These are phyloP conservation scores for Lathyrus aphaca DNA, from an alignment of 306 rosid species.

Conservation along the genomic window DNA sequence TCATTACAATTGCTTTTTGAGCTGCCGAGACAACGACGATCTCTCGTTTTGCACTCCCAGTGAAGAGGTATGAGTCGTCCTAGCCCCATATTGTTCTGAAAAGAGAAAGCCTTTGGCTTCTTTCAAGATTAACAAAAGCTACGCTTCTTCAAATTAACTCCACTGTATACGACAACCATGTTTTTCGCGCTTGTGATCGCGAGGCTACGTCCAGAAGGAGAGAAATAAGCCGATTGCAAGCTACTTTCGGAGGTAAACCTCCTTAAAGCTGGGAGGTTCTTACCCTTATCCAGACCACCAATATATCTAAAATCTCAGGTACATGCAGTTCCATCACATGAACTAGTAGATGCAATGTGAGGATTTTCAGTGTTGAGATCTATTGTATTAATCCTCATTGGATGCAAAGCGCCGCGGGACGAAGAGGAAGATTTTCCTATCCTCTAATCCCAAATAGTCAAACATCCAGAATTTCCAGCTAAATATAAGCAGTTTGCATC, in stretches of 20 bases:
- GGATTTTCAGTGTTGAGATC: slow-evolving; percentile 61
- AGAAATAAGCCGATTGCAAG: too few relatives aligned
- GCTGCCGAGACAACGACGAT: too few relatives aligned
- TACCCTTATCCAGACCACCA: background rate
- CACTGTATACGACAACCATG: slow-evolving; percentile 63
- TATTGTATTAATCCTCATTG: slow-evolving; percentile 63
- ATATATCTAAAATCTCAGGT: slow-evolving; percentile 82
- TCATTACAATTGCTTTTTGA: too few relatives aligned
- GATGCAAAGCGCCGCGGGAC: slow-evolving; percentile 59
- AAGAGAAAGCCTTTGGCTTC: slow-evolving; percentile 54
- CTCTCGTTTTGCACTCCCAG: too few relatives aligned
- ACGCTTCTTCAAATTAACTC: slow-evolving; percentile 61
- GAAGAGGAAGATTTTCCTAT: slow-evolving; percentile 54
- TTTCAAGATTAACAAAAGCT: slow-evolving; percentile 51
- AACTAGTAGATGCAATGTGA: slow-evolving; percentile 72
- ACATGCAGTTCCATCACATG: slow-evolving; percentile 81
- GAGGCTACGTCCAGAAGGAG: slow-evolving; percentile 65
- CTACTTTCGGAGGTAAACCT: slow-evolving; percentile 57
- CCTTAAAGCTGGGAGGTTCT: slow-evolving; percentile 51
- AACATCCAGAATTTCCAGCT: slow-evolving; percentile 55
- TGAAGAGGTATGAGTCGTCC: slow-evolving; percentile 71
- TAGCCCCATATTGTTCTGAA: slow-evolving; percentile 98
- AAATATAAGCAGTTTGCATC: too few relatives aligned
- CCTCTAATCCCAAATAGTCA: slow-evolving; percentile 69
- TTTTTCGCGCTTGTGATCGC: slow-evolving; percentile 72